These are phyloP conservation scores for Casuarina glauca DNA, from an alignment of 306 rosid genomes.

Conservation along the genomic window DNA sequence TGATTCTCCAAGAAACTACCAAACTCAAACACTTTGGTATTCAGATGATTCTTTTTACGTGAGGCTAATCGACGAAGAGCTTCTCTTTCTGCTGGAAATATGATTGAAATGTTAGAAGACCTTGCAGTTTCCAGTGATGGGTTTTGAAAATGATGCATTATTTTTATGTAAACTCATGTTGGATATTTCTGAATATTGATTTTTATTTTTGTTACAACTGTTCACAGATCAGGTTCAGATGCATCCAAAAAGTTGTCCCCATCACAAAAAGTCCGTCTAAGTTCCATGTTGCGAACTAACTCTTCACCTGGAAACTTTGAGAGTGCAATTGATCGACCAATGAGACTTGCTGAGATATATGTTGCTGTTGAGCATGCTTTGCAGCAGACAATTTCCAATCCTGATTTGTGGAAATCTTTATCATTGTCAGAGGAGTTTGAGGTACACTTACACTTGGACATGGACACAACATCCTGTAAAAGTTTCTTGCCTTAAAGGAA, in stretches of 20 bases:
- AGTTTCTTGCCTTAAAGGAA: not conserved
- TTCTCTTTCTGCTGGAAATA: constrained; percentile 91
- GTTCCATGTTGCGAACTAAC: constrained; percentile 78
- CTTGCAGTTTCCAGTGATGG: constrained; percentile 60
- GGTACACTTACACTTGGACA: constrained; percentile 41
- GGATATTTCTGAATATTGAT: constrained; percentile 27
- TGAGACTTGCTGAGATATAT: constrained; percentile 97
- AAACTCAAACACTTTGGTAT: constrained; percentile 73
- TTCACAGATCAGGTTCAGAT: constrained; percentile 77
- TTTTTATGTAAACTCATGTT: constrained; percentile 15
- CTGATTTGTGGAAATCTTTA: constrained; percentile 60
- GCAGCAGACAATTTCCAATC: constrained; percentile 66
- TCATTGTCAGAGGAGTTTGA: constrained; percentile 86
- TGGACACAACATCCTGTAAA: not conserved
- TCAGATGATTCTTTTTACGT: constrained; percentile 79
- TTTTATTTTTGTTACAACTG: constrained; percentile 35
- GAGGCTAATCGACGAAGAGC: constrained; percentile 98
- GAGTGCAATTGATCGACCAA: constrained; percentile 75
- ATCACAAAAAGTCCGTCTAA: constrained; percentile 54
- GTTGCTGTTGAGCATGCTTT: constrained; percentile 90
- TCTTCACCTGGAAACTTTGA: constrained; percentile 94
- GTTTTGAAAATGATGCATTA: constrained; percentile 49
- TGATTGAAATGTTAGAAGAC: constrained; percentile 70
- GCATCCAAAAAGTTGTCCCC: constrained; percentile 61
- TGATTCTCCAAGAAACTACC: constrained; percentile 76